Base-by-base conservation (phyloP, 2,329 filamentous ascomycete species). In the Aspergillus floridensis region DNA sequence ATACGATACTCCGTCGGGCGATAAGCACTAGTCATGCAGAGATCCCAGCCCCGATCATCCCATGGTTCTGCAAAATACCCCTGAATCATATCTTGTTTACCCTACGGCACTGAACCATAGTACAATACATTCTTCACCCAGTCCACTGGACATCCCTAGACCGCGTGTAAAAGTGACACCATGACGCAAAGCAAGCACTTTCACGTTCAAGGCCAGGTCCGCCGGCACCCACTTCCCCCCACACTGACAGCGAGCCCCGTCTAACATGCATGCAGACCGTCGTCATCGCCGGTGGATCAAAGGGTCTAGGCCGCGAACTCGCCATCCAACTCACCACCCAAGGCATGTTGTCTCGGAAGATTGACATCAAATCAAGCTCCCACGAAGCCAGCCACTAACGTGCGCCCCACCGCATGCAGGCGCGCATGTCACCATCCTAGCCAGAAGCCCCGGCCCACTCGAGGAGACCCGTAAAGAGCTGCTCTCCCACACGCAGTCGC, bases 231-330 rank as follows among this genome's bases (percentile, higher is more conserved):
- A 11, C 22, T 8, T n/a, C n/a, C 32, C 32, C 32, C 22, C 10
- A 26, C 29, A 29, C 7, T 29, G 26, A 29, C 24, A 24, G 21
- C 14, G 7, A n/a, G 11, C 24, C 48, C 21, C 14, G 14, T 24
- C 48, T 24, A 46, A 46, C 32, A 10, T 26, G 19, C 51, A 10
- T 44, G 5, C 35, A 59, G 57, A 38, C 29, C 24, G 55, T 58
- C 21, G 35, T 60, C 11, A 31, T 60, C 11, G 59, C 59, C 12
- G 59, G 59, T 5, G 59, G 59, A 46, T 60, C 59, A 26, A 60
- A 60, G 49, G 59, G 59, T 3, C 50, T 60, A 0, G 59, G 59
- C 4, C 50, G 55, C 5, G 59, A 53, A 19, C 21, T 60, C 16
- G 51, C 55, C 35, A 24, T 60, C 12, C 22, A 54, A 22, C 22